Conservation (phyloP, 2,329 filamentous ascomycete genomes). For the Colletotrichum sp. region DNA sequence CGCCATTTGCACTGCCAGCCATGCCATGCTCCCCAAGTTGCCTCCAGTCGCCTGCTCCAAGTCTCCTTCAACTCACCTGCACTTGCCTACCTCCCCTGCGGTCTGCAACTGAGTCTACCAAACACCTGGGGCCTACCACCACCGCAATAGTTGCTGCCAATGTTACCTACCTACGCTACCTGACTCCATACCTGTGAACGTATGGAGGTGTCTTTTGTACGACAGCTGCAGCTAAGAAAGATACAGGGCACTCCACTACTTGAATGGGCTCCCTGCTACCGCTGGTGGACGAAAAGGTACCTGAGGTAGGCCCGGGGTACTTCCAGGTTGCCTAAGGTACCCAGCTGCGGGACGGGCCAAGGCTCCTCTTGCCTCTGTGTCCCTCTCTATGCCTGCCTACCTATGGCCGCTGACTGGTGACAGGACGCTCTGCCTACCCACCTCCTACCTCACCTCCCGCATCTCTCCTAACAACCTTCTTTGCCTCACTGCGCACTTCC, state of each 20-base stretch:
- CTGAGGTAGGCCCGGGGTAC: not conserved
- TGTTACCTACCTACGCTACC: not conserved
- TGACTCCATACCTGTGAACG: not conserved
- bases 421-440: not conserved
- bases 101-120: not conserved
- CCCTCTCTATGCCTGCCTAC: not conserved
- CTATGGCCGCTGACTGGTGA: not conserved
- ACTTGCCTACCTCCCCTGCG: not conserved
- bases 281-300: not conserved
- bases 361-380: not conserved
- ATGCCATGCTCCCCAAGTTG: not conserved
- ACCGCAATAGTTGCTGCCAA: not conserved
- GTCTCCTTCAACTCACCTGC: not conserved
- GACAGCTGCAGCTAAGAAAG: not conserved
- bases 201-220: not conserved
- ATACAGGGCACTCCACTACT: not conserved
- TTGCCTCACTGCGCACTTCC: conserved; percentile 9
- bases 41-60: not conserved
- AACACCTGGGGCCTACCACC: not conserved
- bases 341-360: not conserved
- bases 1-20: conserved; percentile 10
- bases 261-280: not conserved
- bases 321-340: not conserved
- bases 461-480: conserved; percentile 5
- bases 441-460: conserved; percentile 6